Conservation (phyloP, 192 early-diverging fungal species). For the Phycomyces nitens region DNA sequence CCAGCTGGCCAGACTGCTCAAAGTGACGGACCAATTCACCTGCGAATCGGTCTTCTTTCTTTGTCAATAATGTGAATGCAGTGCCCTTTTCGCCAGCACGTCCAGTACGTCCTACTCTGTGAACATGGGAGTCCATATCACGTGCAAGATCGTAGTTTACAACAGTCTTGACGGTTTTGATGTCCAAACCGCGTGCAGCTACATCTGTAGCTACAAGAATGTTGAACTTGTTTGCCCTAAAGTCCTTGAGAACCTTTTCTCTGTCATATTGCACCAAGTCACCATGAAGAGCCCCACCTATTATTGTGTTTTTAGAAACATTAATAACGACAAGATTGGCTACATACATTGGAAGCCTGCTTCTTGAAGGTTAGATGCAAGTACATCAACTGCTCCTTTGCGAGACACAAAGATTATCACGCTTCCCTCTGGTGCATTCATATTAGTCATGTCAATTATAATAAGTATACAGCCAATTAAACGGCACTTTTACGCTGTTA, state of each 20-base stretch:
- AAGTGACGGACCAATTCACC: conserved; percentile 60
- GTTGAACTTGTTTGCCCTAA: conserved; percentile 55
- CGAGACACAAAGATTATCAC: conserved; percentile 75
- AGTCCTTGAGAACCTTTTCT: conserved; percentile 67
- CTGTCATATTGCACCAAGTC: conserved; percentile 75
- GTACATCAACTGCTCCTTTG: conserved; percentile 69
- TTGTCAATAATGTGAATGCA: conserved; percentile 58
- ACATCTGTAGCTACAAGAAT: conserved; percentile 67
- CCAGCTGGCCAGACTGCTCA: conserved; percentile 49
- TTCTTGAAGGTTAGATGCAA: conserved; percentile 59
- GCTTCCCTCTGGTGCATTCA: conserved; percentile 45
- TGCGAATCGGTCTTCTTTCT: conserved; percentile 64
- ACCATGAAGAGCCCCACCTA: conserved; percentile 60
- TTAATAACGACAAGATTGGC: neutral
- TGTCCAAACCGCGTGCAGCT: conserved; percentile 78
- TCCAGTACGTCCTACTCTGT: conserved; percentile 72
- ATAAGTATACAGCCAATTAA: neutral
- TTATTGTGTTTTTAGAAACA: neutral
- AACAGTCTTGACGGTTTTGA: conserved; percentile 69
- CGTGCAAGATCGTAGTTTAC: conserved; percentile 78
- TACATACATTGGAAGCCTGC: conserved; percentile 58
- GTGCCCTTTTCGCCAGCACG: conserved; percentile 68
- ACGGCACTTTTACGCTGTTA: neutral
- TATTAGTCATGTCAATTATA: neutral
- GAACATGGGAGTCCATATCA: conserved; percentile 83